Base-by-base conservation (phyloP, 192 early-diverging fungal genomes). In the Diversispora epigaea region DNA sequence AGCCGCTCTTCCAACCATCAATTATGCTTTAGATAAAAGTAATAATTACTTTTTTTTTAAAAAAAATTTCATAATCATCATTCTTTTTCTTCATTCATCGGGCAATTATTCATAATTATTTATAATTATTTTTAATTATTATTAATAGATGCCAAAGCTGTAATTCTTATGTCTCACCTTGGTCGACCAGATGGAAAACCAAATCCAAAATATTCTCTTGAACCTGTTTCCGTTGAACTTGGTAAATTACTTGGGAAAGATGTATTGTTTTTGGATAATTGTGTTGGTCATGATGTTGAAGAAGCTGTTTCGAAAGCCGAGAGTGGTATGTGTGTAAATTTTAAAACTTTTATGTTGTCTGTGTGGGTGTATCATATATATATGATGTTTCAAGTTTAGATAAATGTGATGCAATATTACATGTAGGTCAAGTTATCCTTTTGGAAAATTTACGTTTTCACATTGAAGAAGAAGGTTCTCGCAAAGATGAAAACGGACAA, bases 391-490 rank as follows among this genome's bases (percentile, higher is more conserved):
- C 25, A 32, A 32, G 25, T 32, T 0, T 32, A 32, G 0, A 67
- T 61, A 32, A 60, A 22, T 3, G 0, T 25, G 17, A 25, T 39
- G 17, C 40, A 3, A 25, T 45, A 15, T 15, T 6, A 19, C 14
- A 15, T 62, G 14, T 39, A 73, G 71, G 71, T 2, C 77, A 93
- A 78, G 88, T 99, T 57, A 94, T 99, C 76, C 84, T 99, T 49
- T 82, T 99, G 71, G 97, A 99, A 85, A 99, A 99, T 86, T 85
- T 98, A 76, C 91, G 97, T 65, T 99, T 95, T 93, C 96, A 99
- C 80, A 90, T 95, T 76, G 97, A 97, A 88, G 97, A 98, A 80
- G 97, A 98, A 80, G 97, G 97, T 72, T 92, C 90, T 76, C 84
- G 86, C 79, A 97, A 97, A 90, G 91, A 96, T 83, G 90, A 86